Evolutionary conservation across 1,284 basidiomycete genomes (phyloP).

Genomic region (Fomitopsis schrenkii): DNA sequence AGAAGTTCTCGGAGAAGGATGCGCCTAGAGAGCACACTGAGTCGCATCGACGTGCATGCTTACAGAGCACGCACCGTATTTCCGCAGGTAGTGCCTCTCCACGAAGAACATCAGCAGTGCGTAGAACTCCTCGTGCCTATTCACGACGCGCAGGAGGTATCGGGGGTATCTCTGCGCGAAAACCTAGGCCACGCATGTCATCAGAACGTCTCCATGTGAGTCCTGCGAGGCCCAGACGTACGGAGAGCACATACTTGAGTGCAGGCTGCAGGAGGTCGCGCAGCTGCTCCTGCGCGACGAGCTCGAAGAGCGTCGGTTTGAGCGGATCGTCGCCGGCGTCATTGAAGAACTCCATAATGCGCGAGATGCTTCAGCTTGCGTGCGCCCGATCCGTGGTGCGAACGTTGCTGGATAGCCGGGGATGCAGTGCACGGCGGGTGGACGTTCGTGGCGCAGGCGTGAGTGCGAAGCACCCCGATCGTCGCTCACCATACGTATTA

Average conservation of each 20-base stretch:
- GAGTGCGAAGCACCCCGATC: not conserved
- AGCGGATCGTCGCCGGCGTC: conserved; percentile 67
- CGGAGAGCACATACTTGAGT: conserved; percentile 90
- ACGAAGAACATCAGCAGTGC: conserved; percentile 84
- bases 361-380: not conserved
- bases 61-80: conserved; percentile 55
- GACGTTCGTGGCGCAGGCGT: not conserved
- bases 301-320: conserved; percentile 92
- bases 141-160: conserved; percentile 88
- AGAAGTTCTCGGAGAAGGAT: conserved; percentile 92
- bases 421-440: not conserved
- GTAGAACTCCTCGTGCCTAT: conserved; percentile 96
- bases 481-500: not conserved
- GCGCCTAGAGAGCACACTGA: conserved; percentile 49
- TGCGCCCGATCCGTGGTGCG: not conserved
- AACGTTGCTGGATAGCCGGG: not conserved
- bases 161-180: conserved; percentile 95
- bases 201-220: not conserved
- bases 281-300: conserved; percentile 94
- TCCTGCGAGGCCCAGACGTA: conserved; percentile 33
- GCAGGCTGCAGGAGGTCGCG: conserved; percentile 92
- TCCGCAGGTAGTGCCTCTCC: conserved; percentile 87
- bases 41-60: not conserved
- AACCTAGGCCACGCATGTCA: conserved; percentile 52
- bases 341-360: conserved; percentile 76